Base-by-base conservation (phyloP, 352 stramenopile species). In the Nothophytophthora sp. region DNA sequence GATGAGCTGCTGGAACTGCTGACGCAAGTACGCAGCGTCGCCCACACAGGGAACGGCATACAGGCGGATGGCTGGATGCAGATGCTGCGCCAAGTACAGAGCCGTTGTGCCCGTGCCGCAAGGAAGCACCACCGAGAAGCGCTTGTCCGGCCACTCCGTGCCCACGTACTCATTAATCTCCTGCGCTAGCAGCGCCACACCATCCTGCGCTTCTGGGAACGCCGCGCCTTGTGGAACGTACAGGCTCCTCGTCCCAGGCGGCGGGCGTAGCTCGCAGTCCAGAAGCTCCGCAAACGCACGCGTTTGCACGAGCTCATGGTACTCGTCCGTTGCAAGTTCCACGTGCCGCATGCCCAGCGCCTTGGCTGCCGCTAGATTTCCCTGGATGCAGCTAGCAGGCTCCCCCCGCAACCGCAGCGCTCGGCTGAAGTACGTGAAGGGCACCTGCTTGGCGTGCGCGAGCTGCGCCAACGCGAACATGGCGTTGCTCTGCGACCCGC, bases 361-460 rank as follows among this genome's bases (percentile, higher is more conserved):
- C 38, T 48, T 59, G 5, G 82, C 76, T 5, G 63, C 18, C 1
- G 53, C 46, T 7, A 92, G 37, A 37, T 95, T 95, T 7, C 70
- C 65, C 20, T 63, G 23, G 12, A 59, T 27, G 12, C 3, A 10
- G 43, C 35, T 10, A 7, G 12, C 0, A 10, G 25, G 4, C 5
- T 42, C 34, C 30, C 69, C n/a, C 13, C 4, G 10, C 23, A 63
- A 24, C 5, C 27, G 41, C 18, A 90, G 28, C 5, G 53, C 50
- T 20, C 81, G 76, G 57, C 73, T 89, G 34, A 93, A 92, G 47
- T 95, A 95, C n/a, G 79, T 91, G 63, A 95, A 95, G 12, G 85
- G 82, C 19, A 90, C 69, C 30, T 37, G 40, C 61, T 81, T 82
- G n/a, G 60, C 60, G 37, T 87, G 63, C n/a, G 85, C 81, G 27